A percentile compares a stretch with the other conserved stretches of the same genome.
Evolutionary conservation across 805 yeast genomes (phyloP).

Genomic region (Candida railenensis): DNA sequence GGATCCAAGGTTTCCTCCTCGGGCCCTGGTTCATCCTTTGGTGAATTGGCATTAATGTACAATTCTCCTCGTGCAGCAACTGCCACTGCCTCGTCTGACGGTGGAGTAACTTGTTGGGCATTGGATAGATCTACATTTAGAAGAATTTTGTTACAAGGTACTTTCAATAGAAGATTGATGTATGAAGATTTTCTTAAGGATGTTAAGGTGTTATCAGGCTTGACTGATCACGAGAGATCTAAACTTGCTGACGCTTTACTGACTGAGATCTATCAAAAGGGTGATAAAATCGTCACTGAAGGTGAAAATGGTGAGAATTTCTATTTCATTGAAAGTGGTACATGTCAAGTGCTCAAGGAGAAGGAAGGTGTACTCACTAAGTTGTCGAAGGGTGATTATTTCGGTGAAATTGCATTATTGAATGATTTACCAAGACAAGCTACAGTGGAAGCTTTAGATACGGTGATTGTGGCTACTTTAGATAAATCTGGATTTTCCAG

Average conservation of each 20-base stretch:
- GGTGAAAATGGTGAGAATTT: slow-evolving; percentile 65
- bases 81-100: slow-evolving; percentile 68
- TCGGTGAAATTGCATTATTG: slow-evolving; percentile 93
- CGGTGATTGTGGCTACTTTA: slow-evolving; percentile 85
- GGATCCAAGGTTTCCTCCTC: slow-evolving; percentile 67
- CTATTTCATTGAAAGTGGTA: slow-evolving; percentile 64
- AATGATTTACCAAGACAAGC: slow-evolving; percentile 95
- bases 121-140: slow-evolving; percentile 92
- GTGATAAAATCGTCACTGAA: slow-evolving; percentile 74
- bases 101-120: slow-evolving; percentile 75
- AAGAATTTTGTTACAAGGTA: slow-evolving; percentile 84
- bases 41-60: slow-evolving; percentile 96
- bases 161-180: slow-evolving; percentile 85
- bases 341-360: slow-evolving; percentile 68
- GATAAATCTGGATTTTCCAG: slow-evolving; percentile 93
- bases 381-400: slow-evolving; percentile 82
- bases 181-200: slow-evolving; percentile 86
- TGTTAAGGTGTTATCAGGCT: slow-evolving; percentile 74
- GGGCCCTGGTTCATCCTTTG: slow-evolving; percentile 89
- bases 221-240: slow-evolving; percentile 78
- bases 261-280: slow-evolving; percentile 69
- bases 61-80: slow-evolving; percentile 98
- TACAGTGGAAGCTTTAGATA: slow-evolving; percentile 73
- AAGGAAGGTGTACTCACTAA: slow-evolving; percentile 60
- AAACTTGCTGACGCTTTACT: slow-evolving; percentile 93